These are phyloP conservation scores for Macadamia integrifolia DNA, from an alignment of 164 flowering plant species.

Conservation along the genomic window DNA sequence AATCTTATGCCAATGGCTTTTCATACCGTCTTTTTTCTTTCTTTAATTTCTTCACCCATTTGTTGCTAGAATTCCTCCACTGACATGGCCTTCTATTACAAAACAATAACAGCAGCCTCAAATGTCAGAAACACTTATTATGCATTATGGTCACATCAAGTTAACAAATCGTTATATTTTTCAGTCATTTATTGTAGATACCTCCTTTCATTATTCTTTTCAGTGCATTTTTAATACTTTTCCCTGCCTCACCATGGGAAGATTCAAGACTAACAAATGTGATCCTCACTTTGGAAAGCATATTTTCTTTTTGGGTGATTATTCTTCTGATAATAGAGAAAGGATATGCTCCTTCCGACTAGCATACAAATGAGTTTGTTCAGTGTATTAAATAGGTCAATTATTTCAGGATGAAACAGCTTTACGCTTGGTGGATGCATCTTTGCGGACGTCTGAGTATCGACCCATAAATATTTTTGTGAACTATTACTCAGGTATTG, in stretches of 20 bases:
- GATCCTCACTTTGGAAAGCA: no score
- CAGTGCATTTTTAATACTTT: not conserved
- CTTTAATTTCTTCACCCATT: not conserved
- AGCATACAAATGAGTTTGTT: not conserved
- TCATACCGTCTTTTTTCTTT: no score
- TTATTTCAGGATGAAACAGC: conserved; percentile 86
- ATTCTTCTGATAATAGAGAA: not conserved
- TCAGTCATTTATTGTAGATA: not conserved
- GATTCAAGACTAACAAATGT: no score
- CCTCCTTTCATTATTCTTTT: not conserved
- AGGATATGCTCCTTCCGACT: not conserved
- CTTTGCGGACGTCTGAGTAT: conserved; percentile 69
- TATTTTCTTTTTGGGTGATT: no score
- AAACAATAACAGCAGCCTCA: not conserved
- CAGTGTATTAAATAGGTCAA: not conserved
- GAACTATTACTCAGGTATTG: conserved; percentile 85
- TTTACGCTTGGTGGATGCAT: conserved; percentile 68
- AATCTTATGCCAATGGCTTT: no score
- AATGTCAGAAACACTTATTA: not conserved
- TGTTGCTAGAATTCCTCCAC: not conserved
- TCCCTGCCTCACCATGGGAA: not conserved
- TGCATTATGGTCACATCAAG: not conserved
- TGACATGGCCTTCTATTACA: not conserved
- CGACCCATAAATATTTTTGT: conserved; percentile 88
- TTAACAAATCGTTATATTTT: not conserved